A percentile compares a stretch with the other conserved stretches of the same genome.
Evolutionary conservation across 208 protist genomes (phyloP).

Genomic region (Phytomonas sp.): DNA sequence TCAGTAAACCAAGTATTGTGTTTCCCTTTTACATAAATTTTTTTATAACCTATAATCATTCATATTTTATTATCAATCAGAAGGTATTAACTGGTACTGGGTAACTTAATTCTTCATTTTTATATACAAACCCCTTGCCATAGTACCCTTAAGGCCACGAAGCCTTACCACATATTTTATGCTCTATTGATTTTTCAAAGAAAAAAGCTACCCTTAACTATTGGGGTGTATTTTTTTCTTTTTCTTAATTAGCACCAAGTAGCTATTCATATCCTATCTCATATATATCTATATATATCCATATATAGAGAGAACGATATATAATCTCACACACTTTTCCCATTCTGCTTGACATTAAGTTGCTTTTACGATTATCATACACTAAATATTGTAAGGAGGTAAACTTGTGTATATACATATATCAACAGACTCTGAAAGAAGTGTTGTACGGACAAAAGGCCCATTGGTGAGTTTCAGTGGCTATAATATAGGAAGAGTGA

Average conservation of each 20-base stretch:
- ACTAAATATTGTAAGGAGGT: neutral
- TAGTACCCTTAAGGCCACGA: neutral
- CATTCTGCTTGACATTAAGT: neutral
- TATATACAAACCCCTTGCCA: neutral
- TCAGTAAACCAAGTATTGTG: neutral
- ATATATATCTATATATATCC: constrained; percentile 5
- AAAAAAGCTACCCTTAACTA: constrained; percentile 7
- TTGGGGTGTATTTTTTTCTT: constrained; percentile 9
- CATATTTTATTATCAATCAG: constrained; percentile 8
- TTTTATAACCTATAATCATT: constrained; percentile 7
- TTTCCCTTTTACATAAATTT: constrained; percentile 6
- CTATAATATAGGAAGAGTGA: neutral
- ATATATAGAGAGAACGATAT: neutral
- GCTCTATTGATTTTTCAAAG: constrained; percentile 10
- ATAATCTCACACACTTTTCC: neutral
- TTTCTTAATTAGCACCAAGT: constrained; percentile 4
- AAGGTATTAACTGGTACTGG: constrained; percentile 9
- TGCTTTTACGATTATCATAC: neutral
- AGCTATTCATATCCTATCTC: constrained; percentile 2
- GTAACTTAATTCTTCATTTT: constrained; percentile 10
- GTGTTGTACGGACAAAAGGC: neutral
- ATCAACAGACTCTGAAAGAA: neutral
- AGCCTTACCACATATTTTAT: constrained; percentile 5
- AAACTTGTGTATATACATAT: neutral
- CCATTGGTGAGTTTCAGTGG: neutral